Percentiles rank a stretch among this genome's conserved stretches.
These are phyloP conservation scores for Cyphellophora europaea DNA, from an alignment of 2,329 filamentous ascomycete genomes.

Conservation along the genomic window DNA sequence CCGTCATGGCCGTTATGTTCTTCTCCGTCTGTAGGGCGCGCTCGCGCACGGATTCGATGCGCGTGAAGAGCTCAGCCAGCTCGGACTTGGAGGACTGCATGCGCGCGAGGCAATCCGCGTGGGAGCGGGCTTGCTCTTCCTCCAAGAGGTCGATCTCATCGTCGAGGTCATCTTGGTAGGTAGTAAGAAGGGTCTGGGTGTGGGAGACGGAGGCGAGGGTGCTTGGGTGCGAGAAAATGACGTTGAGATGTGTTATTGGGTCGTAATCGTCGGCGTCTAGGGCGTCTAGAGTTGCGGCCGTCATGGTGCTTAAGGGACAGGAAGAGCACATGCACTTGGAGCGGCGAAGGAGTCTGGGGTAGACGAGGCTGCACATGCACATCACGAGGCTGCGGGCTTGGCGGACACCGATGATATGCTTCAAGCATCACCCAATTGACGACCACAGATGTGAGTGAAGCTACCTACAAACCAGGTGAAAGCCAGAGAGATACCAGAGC, in stretches of 20 bases:
- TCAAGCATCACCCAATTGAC: background rate
- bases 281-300: conserved; percentile 4
- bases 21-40: conserved; percentile 87
- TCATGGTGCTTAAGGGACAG: background rate
- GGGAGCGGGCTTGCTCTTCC: conserved; percentile 68
- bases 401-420: no score
- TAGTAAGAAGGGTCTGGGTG: conserved; percentile 64
- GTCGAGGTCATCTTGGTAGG: conserved; percentile 74
- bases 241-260: conserved; percentile 84
- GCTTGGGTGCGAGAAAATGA: conserved; percentile 83
- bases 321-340: no score
- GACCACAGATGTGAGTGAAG: no score
- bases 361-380: no score
- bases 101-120: conserved; percentile 77
- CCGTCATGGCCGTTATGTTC: conserved; percentile 96
- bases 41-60: conserved; percentile 86
- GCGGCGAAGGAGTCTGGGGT: no score
- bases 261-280: conserved; percentile 64
- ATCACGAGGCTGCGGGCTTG: no score
- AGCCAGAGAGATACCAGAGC: no score
- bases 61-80: conserved; percentile 79
- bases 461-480: no score
- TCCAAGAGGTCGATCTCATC: conserved; percentile 64
- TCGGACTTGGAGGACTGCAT: conserved; percentile 89
- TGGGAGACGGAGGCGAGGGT: conserved; percentile 67